Evolutionary conservation across 2,329 filamentous ascomycete species (phyloP), one percentile per base, ranked within the genome.

Genomic region (Pseudogymnoascus sp.): DNA sequence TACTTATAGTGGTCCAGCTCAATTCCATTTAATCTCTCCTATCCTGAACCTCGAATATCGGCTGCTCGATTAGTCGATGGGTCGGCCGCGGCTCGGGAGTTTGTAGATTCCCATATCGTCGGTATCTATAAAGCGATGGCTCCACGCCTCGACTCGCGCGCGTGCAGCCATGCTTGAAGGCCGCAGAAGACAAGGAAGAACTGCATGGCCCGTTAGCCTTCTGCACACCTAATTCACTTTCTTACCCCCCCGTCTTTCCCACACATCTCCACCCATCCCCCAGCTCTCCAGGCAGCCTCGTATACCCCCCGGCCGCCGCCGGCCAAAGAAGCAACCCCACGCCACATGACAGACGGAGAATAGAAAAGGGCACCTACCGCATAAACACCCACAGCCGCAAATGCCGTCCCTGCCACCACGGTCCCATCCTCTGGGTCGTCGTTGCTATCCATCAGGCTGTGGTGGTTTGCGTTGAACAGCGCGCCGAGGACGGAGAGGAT

Each of bases 171-270:
- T 68, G 92, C 93, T 77, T 98, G 93, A 69, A 93, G 85, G 65
- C 89, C 90, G 78, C 93, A 98, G 79, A 96, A 97, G 61, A 96
- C 82, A 64, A 97, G 84, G 81, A 98, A 98, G 16, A 83, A 87
- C 93, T 96, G 69, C 19, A 36, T 19, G 21, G 1, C 28, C 23
- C 36, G 13, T 41, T 60, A 57, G 60, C 36, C 19, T 41, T 6
- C 23, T 19, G 31, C 36, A 36, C 34, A 28, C 6, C 36, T n/a
- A 41, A 41, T 14, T 6, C 19, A 41, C 6, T 41, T 34, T 23
- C 60, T 25, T 39, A 43, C 41, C 66, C 13, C 21, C 41, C 31
- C 28, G 7, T 23, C 6, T 45, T 28, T 14, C 11, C n/a, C 39
- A 21, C 34, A 25, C 13, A 43, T 28, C 39, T 51, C 39, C 25